A percentile compares a stretch with the other conserved stretches of the same genome.
Conservation (phyloP, 345 rosid species). For the Lepidium sativum region DNA sequence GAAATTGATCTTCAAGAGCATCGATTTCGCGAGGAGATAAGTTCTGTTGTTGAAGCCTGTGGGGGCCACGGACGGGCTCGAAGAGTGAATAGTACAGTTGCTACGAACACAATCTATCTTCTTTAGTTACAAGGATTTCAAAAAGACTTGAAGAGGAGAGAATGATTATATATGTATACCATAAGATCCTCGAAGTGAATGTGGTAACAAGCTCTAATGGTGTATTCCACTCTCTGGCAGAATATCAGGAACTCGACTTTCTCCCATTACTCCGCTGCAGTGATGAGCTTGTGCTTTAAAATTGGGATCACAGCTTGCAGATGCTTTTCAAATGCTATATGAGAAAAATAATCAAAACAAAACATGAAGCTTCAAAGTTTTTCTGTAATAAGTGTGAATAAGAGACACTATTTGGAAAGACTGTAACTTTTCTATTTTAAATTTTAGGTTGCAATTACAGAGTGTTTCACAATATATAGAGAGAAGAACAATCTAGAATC, state of each 20-base stretch:
- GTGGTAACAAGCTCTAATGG: slow-evolving; percentile 65
- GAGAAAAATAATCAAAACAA: not conserved
- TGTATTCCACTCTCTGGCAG: slow-evolving; percentile 56
- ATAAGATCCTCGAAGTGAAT: slow-evolving; percentile 66
- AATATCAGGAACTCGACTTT: slow-evolving; percentile 48
- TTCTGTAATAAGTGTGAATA: not conserved
- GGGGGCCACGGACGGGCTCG: slow-evolving; percentile 54
- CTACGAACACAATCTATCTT: slow-evolving; percentile 28
- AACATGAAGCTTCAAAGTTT: slow-evolving; percentile 12
- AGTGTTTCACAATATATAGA: no score
- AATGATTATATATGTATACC: slow-evolving; percentile 24
- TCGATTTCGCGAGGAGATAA: slow-evolving; percentile 44
- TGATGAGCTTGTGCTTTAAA: slow-evolving; percentile 48
- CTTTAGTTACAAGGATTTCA: not conserved
- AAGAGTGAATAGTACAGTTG: slow-evolving; percentile 58
- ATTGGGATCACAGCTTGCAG: slow-evolving; percentile 54
- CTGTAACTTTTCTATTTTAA: no score
- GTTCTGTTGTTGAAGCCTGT: slow-evolving; percentile 47
- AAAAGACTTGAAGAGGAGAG: not conserved
- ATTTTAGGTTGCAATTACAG: no score
- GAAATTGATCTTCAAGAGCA: slow-evolving; percentile 42
- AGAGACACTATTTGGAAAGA: no score
- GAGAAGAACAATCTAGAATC: no score
- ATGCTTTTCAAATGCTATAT: not conserved
- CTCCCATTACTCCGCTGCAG: slow-evolving; percentile 31